Evolutionary conservation across 805 yeast species (phyloP).

Genomic region (Millerozyma acaciae): DNA sequence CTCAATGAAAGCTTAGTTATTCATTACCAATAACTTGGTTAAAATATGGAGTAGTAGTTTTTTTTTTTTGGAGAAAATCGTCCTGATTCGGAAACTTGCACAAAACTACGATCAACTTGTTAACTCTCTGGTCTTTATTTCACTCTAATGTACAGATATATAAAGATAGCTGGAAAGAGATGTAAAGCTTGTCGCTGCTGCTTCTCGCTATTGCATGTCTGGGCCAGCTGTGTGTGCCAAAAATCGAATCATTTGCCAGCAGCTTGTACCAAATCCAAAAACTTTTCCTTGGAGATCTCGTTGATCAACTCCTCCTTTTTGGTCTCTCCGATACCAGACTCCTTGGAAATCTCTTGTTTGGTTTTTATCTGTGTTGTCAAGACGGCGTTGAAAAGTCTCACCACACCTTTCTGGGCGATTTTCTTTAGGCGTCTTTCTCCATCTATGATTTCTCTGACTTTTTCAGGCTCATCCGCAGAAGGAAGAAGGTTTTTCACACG

Average conservation of each 20-base stretch:
- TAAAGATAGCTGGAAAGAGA: too few species aligned
- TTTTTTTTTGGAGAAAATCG: too few species aligned
- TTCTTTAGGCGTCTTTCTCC: constrained; percentile 68
- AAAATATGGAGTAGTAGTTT: too few species aligned
- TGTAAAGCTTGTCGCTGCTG: too few species aligned
- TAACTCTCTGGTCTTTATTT: too few species aligned
- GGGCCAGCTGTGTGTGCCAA: too few species aligned
- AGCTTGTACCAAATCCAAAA: constrained; percentile 80
- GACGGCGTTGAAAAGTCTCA: constrained; percentile 78
- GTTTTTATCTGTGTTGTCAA: constrained; percentile 71
- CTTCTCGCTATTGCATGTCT: too few species aligned
- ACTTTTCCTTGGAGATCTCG: constrained; percentile 84
- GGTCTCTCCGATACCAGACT: constrained; percentile 38
- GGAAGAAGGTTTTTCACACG: constrained; percentile 71
- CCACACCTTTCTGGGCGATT: constrained; percentile 85
- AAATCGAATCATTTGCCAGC: constrained; percentile 49
- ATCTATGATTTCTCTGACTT: constrained; percentile 56
- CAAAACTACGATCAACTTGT: too few species aligned
- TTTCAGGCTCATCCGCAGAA: constrained; percentile 49
- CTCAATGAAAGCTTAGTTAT: too few species aligned
- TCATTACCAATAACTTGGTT: too few species aligned
- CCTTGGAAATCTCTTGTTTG: constrained; percentile 45
- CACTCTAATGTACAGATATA: too few species aligned
- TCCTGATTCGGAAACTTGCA: too few species aligned
- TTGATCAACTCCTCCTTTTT: constrained; percentile 61